Percentiles rank a stretch among this genome's conserved stretches.
Evolutionary conservation across 2,329 filamentous ascomycete species (phyloP).

Genomic region (Beauveria australis): DNA sequence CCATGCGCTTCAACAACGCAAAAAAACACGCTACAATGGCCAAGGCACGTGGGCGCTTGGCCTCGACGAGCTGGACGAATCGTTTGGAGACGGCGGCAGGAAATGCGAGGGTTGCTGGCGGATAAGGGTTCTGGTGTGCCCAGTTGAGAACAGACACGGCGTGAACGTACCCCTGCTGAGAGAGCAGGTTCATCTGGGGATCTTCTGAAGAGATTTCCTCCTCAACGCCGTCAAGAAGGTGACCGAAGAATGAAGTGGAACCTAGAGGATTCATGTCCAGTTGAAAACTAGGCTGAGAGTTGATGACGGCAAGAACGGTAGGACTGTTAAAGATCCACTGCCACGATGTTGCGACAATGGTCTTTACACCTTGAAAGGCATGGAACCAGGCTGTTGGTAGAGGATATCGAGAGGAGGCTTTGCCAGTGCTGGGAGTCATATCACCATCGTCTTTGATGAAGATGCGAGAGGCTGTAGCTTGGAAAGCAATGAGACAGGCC

Average conservation of each 20-base stretch:
- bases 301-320: constrained; percentile 52
- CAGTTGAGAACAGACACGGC: constrained; percentile 59
- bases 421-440: constrained; percentile 22
- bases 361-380: constrained; percentile 59
- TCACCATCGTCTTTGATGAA: constrained; percentile 50
- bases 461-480: constrained; percentile 55
- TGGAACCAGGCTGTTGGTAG: constrained; percentile 60
- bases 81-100: constrained; percentile 55
- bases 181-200: constrained; percentile 21
- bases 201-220: constrained; percentile 40
- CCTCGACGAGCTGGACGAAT: constrained; percentile 52
- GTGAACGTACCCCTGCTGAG: constrained; percentile 50
- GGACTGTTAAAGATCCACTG: constrained; percentile 52
- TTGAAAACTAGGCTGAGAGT: constrained; percentile 54
- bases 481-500: constrained; percentile 56
- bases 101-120: constrained; percentile 52
- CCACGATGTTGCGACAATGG: constrained; percentile 56
- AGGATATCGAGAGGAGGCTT: constrained; percentile 39
- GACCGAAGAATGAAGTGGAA: constrained; percentile 49
- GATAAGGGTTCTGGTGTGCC: constrained; percentile 53
- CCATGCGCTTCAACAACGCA: constrained; percentile 53
- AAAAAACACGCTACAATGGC: constrained; percentile 60
- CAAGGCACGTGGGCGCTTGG: constrained; percentile 52
- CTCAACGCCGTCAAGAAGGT: constrained; percentile 49
- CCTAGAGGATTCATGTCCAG: constrained; percentile 47